Evolutionary conservation across 371 early-diverging fungal species (phyloP), one percentile per base, ranked within the genome.

Genomic region (Mortierella polycephala): DNA sequence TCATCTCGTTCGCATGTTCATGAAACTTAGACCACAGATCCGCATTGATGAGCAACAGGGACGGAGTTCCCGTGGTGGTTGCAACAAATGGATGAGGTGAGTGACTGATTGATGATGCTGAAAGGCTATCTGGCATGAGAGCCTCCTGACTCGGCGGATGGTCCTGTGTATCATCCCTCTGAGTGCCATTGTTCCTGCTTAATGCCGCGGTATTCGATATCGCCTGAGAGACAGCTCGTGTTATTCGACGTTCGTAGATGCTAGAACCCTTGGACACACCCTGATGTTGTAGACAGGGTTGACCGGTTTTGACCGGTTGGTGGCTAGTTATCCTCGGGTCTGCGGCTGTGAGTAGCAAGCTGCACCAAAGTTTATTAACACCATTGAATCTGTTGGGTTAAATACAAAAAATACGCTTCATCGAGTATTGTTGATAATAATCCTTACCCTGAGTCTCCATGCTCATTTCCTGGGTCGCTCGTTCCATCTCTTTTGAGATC

Each of bases 1-100:
- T 88, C 87, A 88, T 88, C 68, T 88, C 86, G 55, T 83, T 86
- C 5, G 69, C 55, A 5, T 70, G 60, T 1, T 30, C 44, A 60
- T 83, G 64, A 55, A 85, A 86, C 55, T 72, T 64, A 3, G 20
- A 54, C 86, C 87, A 87, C 7, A 87, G 82, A 7, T 81, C 69
- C 9, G 65, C 60, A 20, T 82, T 59, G 18, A 73, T 63, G 1
- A 85, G 71, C 45, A 64, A 39, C 3, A 84, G 45, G 0, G 50
- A 12, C 10, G 74, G 65, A 0, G 42, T 21, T 6, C 16, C 21
- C 9, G 18, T 16, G 11, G 3, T 13, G 12, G 30, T 47, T 6
- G 42, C 14, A 21, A 16, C 13, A 41, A 7, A 12, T 14, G 18
- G 6, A 7, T 7, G 18, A 13, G 47, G 12, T 1, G 18, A 10